Conservation (phyloP, 768 basidiomycete species). For the Auriscalpium vulgare region DNA sequence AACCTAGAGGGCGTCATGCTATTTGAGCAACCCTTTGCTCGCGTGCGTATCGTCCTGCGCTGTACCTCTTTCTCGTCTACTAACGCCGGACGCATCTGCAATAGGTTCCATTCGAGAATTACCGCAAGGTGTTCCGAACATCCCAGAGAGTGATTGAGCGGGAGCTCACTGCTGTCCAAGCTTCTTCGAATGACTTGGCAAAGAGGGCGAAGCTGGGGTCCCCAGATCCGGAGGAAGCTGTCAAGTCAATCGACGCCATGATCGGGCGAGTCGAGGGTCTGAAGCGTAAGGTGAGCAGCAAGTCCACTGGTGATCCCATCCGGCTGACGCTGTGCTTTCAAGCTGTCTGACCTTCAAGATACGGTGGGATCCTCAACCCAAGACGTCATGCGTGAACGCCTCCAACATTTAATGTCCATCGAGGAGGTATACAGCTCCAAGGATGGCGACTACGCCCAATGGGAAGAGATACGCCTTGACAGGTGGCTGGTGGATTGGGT, state of each 20-base stretch:
- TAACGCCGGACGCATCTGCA: neutral
- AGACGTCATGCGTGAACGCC: conserved; percentile 65
- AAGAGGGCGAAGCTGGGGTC: conserved; percentile 32
- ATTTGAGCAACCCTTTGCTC: conserved; percentile 78
- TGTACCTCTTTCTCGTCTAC: neutral
- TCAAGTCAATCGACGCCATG: conserved; percentile 66
- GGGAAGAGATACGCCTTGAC: conserved; percentile 76
- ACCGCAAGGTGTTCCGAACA: conserved; percentile 79
- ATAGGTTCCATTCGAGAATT: conserved; percentile 86
- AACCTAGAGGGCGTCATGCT: conserved; percentile 69
- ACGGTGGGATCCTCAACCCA: conserved; percentile 48
- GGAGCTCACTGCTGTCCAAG: conserved; percentile 57
- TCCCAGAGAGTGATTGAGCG: conserved; percentile 78
- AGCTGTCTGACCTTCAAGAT: conserved; percentile 46
- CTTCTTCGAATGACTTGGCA: conserved; percentile 50
- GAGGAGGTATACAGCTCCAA: conserved; percentile 47
- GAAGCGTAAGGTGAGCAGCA: conserved; percentile 74
- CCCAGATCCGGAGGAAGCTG: conserved; percentile 40
- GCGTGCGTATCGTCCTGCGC: conserved; percentile 35
- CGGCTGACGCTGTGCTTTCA: neutral
- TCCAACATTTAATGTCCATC: conserved; percentile 59
- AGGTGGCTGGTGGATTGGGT: conserved; percentile 94
- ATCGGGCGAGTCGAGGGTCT: conserved; percentile 68
- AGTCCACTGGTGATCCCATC: neutral
- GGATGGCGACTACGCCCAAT: conserved; percentile 56